Conservation (phyloP, 345 rosid species). For the Jatropha curcas region DNA sequence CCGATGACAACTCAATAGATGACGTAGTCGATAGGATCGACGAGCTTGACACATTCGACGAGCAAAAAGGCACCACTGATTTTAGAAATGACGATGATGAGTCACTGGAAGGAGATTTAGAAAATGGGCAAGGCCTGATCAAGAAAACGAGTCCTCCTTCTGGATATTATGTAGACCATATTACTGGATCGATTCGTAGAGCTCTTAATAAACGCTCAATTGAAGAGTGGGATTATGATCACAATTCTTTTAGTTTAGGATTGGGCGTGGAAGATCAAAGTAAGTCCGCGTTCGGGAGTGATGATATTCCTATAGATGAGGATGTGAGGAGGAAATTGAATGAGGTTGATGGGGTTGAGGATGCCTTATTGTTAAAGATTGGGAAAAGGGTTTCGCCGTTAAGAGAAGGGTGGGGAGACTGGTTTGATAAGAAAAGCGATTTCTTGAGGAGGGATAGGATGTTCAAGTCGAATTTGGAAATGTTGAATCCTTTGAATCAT, state of each 20-base stretch:
- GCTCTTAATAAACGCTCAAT: slow-evolving; percentile 64
- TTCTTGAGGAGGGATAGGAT: slow-evolving; percentile 81
- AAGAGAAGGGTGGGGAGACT: slow-evolving; percentile 92
- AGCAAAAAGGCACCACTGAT: slow-evolving; percentile 31
- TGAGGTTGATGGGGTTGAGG: slow-evolving; percentile 65
- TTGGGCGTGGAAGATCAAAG: slow-evolving; percentile 32
- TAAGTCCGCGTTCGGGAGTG: slow-evolving; percentile 67
- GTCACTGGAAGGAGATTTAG: slow-evolving; percentile 33
- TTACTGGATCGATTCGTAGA: slow-evolving; percentile 60
- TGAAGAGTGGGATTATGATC: slow-evolving; percentile 87
- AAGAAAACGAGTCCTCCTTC: slow-evolving; percentile 32
- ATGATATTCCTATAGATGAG: slow-evolving; percentile 77
- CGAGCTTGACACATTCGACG: slow-evolving; percentile 73
- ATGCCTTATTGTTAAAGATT: slow-evolving; percentile 63
- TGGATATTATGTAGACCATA: slow-evolving; percentile 72
- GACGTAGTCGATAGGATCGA: slow-evolving; percentile 54
- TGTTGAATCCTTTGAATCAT: slow-evolving; percentile 75
- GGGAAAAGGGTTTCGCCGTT: slow-evolving; percentile 61
- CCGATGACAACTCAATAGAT: slow-evolving; percentile 41
- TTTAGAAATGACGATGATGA: slow-evolving; percentile 37
- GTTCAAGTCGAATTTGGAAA: slow-evolving; percentile 78
- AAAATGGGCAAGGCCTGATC: slow-evolving; percentile 26
- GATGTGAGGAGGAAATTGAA: slow-evolving; percentile 64
- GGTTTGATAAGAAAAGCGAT: slow-evolving; percentile 92
- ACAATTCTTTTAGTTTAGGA: slow-evolving; percentile 37